phyloP scores from a whole-genome alignment of 148 eudicot species.

The Vaccinium vitisidaea region DNA sequence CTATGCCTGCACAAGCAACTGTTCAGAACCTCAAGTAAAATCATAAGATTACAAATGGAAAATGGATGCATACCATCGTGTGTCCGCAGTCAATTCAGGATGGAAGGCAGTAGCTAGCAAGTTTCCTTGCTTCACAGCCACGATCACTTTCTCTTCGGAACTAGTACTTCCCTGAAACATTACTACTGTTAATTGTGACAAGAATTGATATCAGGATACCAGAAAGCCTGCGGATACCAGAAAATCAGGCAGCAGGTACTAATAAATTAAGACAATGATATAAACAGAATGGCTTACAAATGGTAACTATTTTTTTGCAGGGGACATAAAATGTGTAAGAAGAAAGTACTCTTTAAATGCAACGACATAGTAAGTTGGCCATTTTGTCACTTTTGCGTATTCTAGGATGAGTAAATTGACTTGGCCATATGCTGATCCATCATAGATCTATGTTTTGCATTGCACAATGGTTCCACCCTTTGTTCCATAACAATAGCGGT shows the following conservation, averaged over 20 bases:
- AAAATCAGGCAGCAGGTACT: neutral
- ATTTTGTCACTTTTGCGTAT: neutral
- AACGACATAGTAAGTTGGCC: neutral
- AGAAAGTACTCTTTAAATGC: neutral
- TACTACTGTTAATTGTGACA: neutral
- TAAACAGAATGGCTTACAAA: neutral
- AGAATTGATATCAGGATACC: neutral
- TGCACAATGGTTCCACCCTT: slow-evolving; percentile 1
- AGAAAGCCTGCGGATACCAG: too few species aligned
- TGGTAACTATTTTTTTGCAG: neutral
- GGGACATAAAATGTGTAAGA: neutral
- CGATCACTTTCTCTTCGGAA: slow-evolving; percentile 61
- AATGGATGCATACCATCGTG: slow-evolving; percentile 54
- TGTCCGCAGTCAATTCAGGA: slow-evolving; percentile 90
- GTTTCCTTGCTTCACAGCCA: slow-evolving; percentile 88
- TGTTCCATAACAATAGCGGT: neutral
- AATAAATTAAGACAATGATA: neutral
- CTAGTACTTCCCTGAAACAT: slow-evolving; percentile 43
- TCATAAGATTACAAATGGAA: neutral
- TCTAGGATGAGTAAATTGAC: neutral
- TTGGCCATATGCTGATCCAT: too few species aligned
- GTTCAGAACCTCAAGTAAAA: neutral
- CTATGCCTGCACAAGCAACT: slow-evolving; percentile 59
- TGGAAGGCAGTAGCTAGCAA: slow-evolving; percentile 92
- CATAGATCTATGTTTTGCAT: neutral